A percentile compares a stretch with the other conserved stretches of the same genome.
These are phyloP conservation scores for Lepidium aucheri DNA, from an alignment of 345 rosid species.

Conservation along the genomic window DNA sequence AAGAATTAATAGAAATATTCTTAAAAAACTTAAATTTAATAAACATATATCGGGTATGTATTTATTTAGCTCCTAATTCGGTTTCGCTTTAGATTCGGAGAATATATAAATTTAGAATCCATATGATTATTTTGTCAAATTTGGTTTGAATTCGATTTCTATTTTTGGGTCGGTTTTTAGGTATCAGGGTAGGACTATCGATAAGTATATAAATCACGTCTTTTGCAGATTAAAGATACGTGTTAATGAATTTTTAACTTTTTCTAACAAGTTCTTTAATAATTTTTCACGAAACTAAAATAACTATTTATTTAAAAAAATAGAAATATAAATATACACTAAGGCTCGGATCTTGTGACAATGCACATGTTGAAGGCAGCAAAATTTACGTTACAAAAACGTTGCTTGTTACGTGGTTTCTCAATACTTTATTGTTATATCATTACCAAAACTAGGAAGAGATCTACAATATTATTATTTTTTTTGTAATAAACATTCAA, in stretches of 20 bases:
- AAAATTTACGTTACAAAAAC: slow-evolving; percentile 16
- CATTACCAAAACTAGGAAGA: neutral
- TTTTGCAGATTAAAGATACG: neutral
- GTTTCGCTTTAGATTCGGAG: no score
- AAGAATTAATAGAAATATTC: no score
- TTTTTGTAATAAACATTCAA: no score
- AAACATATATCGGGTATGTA: no score
- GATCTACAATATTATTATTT: no score
- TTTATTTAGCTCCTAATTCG: no score
- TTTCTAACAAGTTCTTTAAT: neutral
- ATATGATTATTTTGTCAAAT: no score
- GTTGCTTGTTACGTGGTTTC: neutral
- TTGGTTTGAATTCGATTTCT: no score
- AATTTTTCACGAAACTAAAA: neutral
- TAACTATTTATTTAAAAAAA: neutral
- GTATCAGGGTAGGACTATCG: no score
- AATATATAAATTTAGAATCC: no score
- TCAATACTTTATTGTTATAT: neutral
- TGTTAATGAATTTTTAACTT: neutral
- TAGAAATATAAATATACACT: neutral
- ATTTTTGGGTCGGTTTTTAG: no score
- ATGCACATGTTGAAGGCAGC: slow-evolving; percentile 26
- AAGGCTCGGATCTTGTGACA: slow-evolving; percentile 21
- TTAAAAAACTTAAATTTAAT: no score
- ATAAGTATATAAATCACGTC: neutral